A percentile compares a stretch with the other conserved stretches of the same genome.
Evolutionary conservation across 1,139 yeast species (phyloP).

Genomic region (Suhomyces bribrorum): DNA sequence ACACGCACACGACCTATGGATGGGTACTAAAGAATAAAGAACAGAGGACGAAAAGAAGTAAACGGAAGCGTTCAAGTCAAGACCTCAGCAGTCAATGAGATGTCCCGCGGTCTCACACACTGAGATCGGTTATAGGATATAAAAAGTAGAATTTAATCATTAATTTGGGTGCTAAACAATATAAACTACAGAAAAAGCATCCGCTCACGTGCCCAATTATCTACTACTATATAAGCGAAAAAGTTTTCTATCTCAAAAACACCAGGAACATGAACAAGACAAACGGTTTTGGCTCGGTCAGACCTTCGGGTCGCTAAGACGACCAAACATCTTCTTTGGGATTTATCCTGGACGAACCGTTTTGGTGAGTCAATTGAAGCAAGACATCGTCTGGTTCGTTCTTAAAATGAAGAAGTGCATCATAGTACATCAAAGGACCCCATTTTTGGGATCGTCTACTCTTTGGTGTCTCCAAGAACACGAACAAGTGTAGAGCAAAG

Average conservation of each 20-base stretch:
- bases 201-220: too few species aligned
- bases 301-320: constrained; percentile 10
- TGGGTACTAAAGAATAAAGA: too few species aligned
- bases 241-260: constrained; percentile 2
- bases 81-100: too few species aligned
- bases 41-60: too few species aligned
- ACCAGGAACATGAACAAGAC: constrained; percentile 6
- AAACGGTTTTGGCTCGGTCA: constrained; percentile 23
- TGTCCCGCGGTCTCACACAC: too few species aligned
- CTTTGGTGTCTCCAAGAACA: constrained; percentile 57
- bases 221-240: constrained; percentile 1
- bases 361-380: constrained; percentile 46
- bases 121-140: too few species aligned
- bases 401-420: constrained; percentile 37
- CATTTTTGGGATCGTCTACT: constrained; percentile 19
- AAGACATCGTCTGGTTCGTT: constrained; percentile 19
- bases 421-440: constrained; percentile 51
- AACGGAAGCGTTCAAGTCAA: too few species aligned
- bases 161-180: too few species aligned
- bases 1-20: too few species aligned
- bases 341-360: constrained; percentile 47
- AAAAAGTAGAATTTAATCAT: too few species aligned
- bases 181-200: too few species aligned
- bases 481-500: constrained; percentile 39
- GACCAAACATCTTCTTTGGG: constrained; percentile 38